phyloP scores from a whole-genome alignment of 2,329 filamentous ascomycete genomes.

The Trichocomaceae sp. region DNA sequence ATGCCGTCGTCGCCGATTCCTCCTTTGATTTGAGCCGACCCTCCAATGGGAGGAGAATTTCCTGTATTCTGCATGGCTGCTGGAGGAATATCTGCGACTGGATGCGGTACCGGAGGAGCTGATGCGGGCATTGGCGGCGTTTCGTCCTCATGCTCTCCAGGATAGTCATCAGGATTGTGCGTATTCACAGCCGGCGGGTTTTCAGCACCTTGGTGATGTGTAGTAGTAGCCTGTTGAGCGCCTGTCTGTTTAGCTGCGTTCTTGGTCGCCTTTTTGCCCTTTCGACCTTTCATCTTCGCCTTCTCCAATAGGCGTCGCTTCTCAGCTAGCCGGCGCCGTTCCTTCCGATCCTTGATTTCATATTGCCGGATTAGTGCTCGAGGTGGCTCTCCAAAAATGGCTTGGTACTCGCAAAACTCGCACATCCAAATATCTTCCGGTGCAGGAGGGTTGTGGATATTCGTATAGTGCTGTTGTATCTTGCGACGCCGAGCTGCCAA shows the following conservation, averaged over 20 bases:
- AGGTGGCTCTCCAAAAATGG: slow-evolving; percentile 84
- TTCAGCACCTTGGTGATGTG: slow-evolving; percentile 35
- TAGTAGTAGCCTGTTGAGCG: slow-evolving; percentile 27
- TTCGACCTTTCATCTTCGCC: slow-evolving; percentile 86
- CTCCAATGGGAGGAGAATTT: slow-evolving; percentile 6
- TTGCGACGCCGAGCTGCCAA: slow-evolving; percentile 71
- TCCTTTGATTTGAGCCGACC: neutral
- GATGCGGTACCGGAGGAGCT: slow-evolving; percentile 47
- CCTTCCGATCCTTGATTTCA: slow-evolving; percentile 85
- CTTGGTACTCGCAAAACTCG: slow-evolving; percentile 96
- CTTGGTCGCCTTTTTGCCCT: slow-evolving; percentile 77
- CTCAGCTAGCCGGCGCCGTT: slow-evolving; percentile 78
- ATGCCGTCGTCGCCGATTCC: slow-evolving; percentile 11
- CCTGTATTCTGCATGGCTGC: neutral
- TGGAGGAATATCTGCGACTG: slow-evolving; percentile 51
- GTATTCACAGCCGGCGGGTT: slow-evolving; percentile 30
- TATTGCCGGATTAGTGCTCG: slow-evolving; percentile 81
- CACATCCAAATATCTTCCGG: slow-evolving; percentile 85
- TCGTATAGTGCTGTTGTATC: slow-evolving; percentile 67
- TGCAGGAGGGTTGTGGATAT: slow-evolving; percentile 65
- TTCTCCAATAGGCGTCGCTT: slow-evolving; percentile 80
- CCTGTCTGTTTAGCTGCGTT: slow-evolving; percentile 46
- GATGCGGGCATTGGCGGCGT: slow-evolving; percentile 33
- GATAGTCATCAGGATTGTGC: slow-evolving; percentile 45
- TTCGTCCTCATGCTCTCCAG: slow-evolving; percentile 48